Evolutionary conservation across 352 stramenopile species (phyloP).

Genomic region (Pythium phragmiticola): DNA sequence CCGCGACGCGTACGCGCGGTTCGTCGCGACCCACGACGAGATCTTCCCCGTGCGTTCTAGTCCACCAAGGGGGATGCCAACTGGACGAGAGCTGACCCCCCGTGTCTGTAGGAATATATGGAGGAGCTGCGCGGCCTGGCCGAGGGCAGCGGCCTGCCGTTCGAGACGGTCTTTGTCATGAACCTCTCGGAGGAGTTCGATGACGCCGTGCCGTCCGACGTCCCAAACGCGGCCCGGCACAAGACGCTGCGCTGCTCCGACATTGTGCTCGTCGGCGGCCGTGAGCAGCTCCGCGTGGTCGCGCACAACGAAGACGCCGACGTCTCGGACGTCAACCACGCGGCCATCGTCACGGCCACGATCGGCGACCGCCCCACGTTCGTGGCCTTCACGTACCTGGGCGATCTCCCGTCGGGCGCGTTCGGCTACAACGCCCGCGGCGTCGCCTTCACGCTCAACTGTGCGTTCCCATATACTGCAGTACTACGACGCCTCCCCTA

Average conservation of each 20-base stretch:
- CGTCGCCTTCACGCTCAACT: conserved; percentile 78
- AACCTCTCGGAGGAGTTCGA: conserved; percentile 80
- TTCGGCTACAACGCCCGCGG: conserved; percentile 73
- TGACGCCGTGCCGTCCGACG: conserved; percentile 46
- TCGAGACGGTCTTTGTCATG: conserved; percentile 67
- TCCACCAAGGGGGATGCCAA: not conserved
- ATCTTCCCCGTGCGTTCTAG: conserved; percentile 47
- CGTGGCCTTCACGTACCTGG: conserved; percentile 71
- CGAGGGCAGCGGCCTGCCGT: conserved; percentile 51
- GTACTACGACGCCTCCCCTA: not conserved
- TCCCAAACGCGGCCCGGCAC: conserved; percentile 22
- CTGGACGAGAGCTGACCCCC: no score
- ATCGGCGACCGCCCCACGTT: conserved; percentile 56
- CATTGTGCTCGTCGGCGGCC: conserved; percentile 52
- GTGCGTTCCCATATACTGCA: conserved; percentile 29
- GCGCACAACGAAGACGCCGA: conserved; percentile 73
- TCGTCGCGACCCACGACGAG: conserved; percentile 41
- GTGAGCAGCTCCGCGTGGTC: conserved; percentile 41
- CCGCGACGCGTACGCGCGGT: conserved; percentile 38
- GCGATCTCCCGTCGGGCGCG: conserved; percentile 64
- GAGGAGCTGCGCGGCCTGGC: conserved; percentile 65
- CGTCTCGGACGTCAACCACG: conserved; percentile 55
- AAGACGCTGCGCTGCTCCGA: conserved; percentile 64
- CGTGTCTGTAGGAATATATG: conserved; percentile 46
- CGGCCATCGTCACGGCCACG: conserved; percentile 57